Conservation (phyloP, 2,329 filamentous ascomycete genomes). For the Colletotrichum scovillei region DNA sequence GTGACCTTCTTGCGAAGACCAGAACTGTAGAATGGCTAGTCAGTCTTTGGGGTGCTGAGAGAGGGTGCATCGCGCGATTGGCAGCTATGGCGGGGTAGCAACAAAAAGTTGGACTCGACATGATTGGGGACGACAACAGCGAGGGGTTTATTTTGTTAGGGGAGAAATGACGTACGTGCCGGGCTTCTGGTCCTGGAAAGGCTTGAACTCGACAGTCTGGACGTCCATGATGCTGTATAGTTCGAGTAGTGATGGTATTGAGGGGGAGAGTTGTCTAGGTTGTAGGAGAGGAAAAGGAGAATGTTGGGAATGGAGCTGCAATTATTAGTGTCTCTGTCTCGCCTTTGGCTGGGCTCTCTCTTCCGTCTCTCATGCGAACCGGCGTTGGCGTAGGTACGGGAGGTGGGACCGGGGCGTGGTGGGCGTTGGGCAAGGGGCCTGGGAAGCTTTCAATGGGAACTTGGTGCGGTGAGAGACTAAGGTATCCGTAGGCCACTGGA, state of each 20-base stretch:
- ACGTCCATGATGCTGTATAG: constrained; percentile 68
- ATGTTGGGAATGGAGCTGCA: constrained; percentile 35
- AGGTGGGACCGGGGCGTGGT: not conserved
- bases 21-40: constrained; percentile 68
- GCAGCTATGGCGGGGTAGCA: constrained; percentile 30
- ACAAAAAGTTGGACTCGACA: constrained; percentile 32
- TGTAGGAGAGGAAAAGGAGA: constrained; percentile 23
- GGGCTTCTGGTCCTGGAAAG: constrained; percentile 97
- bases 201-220: constrained; percentile 83
- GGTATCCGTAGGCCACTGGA: not conserved
- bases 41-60: constrained; percentile 12
- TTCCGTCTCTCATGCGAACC: not conserved
- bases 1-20: constrained; percentile 99
- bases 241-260: constrained; percentile 27
- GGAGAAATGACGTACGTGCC: constrained; percentile 83
- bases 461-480: constrained; percentile 16
- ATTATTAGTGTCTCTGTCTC: not conserved
- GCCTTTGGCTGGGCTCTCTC: not conserved
- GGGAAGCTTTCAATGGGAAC: constrained; percentile 3
- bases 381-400: constrained; percentile 3
- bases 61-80: constrained; percentile 14
- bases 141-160: constrained; percentile 38
- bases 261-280: not conserved
- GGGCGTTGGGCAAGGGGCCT: constrained; percentile 2
- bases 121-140: constrained; percentile 44